Percentiles rank a stretch among this genome's conserved stretches.
Evolutionary conservation across 306 rosid species (phyloP).

Genomic region (Chamaecrista fasciculata): DNA sequence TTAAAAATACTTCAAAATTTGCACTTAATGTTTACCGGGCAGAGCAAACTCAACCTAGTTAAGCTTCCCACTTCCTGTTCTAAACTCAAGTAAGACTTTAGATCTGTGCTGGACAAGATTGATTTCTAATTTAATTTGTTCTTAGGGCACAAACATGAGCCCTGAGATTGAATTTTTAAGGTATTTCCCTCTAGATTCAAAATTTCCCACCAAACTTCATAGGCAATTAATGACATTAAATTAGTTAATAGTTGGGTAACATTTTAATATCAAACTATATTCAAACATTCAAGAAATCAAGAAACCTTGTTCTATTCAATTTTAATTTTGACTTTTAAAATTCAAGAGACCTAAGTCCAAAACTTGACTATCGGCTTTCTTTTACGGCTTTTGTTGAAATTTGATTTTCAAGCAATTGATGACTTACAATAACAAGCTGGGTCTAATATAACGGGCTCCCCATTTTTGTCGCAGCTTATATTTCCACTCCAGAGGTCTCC

Average conservation of each 20-base stretch:
- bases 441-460: slow-evolving; percentile 88
- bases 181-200: slow-evolving; percentile 4
- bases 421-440: slow-evolving; percentile 98
- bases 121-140: slow-evolving; percentile 2
- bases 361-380: background rate
- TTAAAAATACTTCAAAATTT: too few relatives aligned
- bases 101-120: background rate
- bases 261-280: background rate
- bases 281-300: too few relatives aligned
- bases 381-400: background rate
- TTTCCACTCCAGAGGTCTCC: slow-evolving; percentile 99
- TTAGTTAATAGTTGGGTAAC: background rate
- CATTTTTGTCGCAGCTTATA: slow-evolving; percentile 74
- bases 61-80: slow-evolving; percentile 5
- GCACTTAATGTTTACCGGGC: background rate
- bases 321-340: too few relatives aligned
- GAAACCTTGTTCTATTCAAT: too few relatives aligned
- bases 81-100: background rate
- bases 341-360: too few relatives aligned
- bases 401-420: background rate
- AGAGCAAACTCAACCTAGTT: background rate
- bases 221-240: background rate
- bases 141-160: background rate
- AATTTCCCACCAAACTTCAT: background rate
- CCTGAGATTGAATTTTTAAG: background rate